Evolutionary conservation across 352 stramenopile genomes (phyloP), one percentile per base, ranked within the genome.

Genomic region (Discostella stelligera): DNA sequence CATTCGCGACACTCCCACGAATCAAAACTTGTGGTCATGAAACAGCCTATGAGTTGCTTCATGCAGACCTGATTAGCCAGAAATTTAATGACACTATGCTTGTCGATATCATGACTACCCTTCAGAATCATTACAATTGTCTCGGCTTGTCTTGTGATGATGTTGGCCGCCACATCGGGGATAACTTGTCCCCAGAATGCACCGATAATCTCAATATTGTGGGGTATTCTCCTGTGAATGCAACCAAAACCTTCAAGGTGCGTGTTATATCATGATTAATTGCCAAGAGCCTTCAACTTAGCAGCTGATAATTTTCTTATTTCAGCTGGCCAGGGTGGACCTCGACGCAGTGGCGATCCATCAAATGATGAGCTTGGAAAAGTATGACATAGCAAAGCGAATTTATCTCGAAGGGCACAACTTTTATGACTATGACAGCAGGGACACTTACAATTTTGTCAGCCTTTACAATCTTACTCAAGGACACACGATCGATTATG

Each of bases 311-410:
- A 2, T 37, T 20, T 32, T 14, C 13, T 59, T 3, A 41, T 59
- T 41, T 8, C 58, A 84, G 76, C 55, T 78, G 41, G 80, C 80
- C 6, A 84, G 61, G 54, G 20, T 94, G n/a, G 89, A 94, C 66
- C 71, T 91, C 0, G 89, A 94, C 70, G 79, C 84, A 54, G 62
- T 87, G 23, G 77, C 87, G 56, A 89, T 93, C 53, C 59, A 86
- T 59, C 83, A 92, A 27, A 67, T 94, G 32, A 87, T 89, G 77
- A 76, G 72, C 53, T 78, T 85, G 11, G 67, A 79, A 61, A 85
- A 89, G 11, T 88, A 86, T 32, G 66, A 83, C 2, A 48, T 80
- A 48, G 86, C 89, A 0, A 82, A 67, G 21, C 70, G 70, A 27
- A 80, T 87, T 30, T 87, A 87, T 25, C 9, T 67, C 13, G 64